Conservation (phyloP, 78 protist species). For the Planoprotostelium fungivorum region DNA sequence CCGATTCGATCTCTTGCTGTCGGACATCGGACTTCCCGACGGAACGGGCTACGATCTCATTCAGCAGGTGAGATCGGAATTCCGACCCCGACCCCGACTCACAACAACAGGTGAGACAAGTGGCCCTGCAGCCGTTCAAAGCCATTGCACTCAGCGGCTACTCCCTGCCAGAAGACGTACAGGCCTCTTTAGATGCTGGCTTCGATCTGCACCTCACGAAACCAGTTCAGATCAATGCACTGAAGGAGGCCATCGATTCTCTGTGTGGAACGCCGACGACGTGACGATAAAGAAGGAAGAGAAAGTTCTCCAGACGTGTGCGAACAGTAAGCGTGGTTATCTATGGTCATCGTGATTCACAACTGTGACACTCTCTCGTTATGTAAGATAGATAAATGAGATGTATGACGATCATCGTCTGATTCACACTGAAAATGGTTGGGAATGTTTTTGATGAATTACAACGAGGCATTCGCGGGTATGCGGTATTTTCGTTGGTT, state of each 20-base stretch:
- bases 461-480: too few relatives aligned
- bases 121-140: not conserved
- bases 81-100: not conserved
- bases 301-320: too few relatives aligned
- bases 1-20: not conserved
- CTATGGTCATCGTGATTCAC: too few relatives aligned
- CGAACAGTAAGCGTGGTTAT: too few relatives aligned
- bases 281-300: too few relatives aligned
- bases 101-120: not conserved
- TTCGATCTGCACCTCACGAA: not conserved
- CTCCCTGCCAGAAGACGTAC: not conserved
- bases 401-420: too few relatives aligned
- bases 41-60: not conserved
- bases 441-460: too few relatives aligned
- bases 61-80: not conserved
- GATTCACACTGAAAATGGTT: too few relatives aligned
- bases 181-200: not conserved
- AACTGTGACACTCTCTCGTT: too few relatives aligned
- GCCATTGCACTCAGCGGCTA: not conserved
- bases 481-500: too few relatives aligned
- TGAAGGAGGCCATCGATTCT: not conserved
- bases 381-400: too few relatives aligned
- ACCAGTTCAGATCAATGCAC: not conserved
- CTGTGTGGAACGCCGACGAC: too few relatives aligned
- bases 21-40: not conserved